Evolutionary conservation across 495 filamentous ascomycete species (phyloP).

Genomic region (Durotheca rogersii): DNA sequence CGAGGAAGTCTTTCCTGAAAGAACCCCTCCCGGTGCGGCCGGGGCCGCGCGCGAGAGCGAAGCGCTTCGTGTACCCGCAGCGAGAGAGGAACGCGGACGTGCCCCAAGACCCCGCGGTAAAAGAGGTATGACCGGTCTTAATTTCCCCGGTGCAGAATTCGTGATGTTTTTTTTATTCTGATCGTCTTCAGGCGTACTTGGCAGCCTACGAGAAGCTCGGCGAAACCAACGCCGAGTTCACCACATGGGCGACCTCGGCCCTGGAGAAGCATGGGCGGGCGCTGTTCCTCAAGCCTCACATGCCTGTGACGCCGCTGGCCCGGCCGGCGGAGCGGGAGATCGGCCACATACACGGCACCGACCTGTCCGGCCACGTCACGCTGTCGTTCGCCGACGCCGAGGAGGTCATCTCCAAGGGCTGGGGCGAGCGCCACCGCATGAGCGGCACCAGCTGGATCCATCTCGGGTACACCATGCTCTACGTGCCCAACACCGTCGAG

Average conservation of each 20-base stretch:
- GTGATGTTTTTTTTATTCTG: not conserved
- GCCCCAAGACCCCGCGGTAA: slow-evolving; percentile 13
- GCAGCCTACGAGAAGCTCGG: slow-evolving; percentile 52
- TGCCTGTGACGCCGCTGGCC: slow-evolving; percentile 48
- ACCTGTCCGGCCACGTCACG: slow-evolving; percentile 71
- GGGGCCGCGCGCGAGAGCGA: slow-evolving; percentile 19
- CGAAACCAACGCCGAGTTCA: slow-evolving; percentile 48
- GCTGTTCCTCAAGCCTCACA: slow-evolving; percentile 56
- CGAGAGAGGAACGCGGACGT: slow-evolving; percentile 22
- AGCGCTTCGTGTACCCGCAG: slow-evolving; percentile 21
- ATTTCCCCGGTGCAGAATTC: not conserved
- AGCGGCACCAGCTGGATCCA: slow-evolving; percentile 52
- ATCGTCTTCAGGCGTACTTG: slow-evolving; percentile 18
- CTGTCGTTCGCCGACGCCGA: slow-evolving; percentile 75
- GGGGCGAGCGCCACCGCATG: slow-evolving; percentile 80
- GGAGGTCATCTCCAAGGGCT: slow-evolving; percentile 74
- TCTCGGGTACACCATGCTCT: slow-evolving; percentile 24
- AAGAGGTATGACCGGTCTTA: slow-evolving; percentile 5
- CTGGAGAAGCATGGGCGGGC: slow-evolving; percentile 76
- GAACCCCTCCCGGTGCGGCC: slow-evolving; percentile 15
- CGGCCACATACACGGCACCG: slow-evolving; percentile 70
- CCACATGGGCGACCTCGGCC: slow-evolving; percentile 55
- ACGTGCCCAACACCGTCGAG: slow-evolving; percentile 23
- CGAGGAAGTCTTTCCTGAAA: slow-evolving; percentile 16
- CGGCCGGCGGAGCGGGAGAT: slow-evolving; percentile 68